Evolutionary conservation across 2,329 filamentous ascomycete genomes (phyloP), one percentile per base, ranked within the genome.

Genomic region (Pseudofabraea citricarpa): DNA sequence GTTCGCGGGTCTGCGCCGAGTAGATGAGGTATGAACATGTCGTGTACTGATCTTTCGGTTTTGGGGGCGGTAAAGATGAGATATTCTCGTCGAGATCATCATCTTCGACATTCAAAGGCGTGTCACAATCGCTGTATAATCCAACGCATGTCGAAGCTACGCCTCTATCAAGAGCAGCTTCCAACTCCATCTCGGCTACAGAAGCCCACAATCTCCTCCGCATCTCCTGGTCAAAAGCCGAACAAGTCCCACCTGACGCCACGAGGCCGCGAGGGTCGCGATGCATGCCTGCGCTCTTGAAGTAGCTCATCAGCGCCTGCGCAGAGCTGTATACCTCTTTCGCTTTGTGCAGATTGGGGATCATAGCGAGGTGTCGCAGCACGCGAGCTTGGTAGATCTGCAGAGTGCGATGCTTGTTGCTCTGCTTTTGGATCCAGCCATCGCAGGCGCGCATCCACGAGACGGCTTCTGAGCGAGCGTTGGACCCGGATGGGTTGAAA

Each of bases 191-290:
- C 27, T 43, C 41, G 3, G 33, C 31, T 13, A n/a, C 36, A 16
- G 41, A 36, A 19, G 41, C 41, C 33, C 33, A 43, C 15, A 43
- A 24, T 18, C 41, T 33, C 21, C 35, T 29, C 10, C 41, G n/a
- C 35, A 43, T 43, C 24, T 43, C 41, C 12, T 29, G 41, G 7
- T 43, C 41, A 31, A 38, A 38, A 18, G 21, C 22, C 12, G 22
- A 18, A 10, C 35, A 38, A 7, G 26, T 36, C n/a, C n/a, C n/a
- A n/a, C n/a, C n/a, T n/a, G n/a, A n/a, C 23, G 22, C 19, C n/a
- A 33, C 18, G 4, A 43, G 22, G 4, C 31, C 16, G 13, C n/a
- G 15, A 7, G 41, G 41, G 29, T 40, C 24, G 10, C 41, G 33
- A 23, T 43, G 35, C 5, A 39, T 19, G 6, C 41, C 41, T 10